A percentile compares a stretch with the other conserved stretches of the same genome.
phyloP scores from a whole-genome alignment of 805 yeast genomes.

The Kuraishia piskuri region DNA sequence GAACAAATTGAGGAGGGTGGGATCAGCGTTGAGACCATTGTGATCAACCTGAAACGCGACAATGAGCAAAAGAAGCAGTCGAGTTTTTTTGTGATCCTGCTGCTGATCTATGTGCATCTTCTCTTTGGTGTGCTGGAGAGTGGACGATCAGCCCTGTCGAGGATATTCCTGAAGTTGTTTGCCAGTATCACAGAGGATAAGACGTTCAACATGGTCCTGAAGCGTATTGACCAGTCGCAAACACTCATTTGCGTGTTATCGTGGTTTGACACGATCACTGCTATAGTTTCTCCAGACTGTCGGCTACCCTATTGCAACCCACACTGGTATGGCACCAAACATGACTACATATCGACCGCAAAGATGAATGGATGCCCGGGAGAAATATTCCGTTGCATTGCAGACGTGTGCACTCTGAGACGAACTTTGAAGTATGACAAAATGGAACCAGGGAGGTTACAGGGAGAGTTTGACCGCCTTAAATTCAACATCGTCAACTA shows the following conservation, averaged over 20 bases:
- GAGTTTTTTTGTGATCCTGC: conserved; percentile 37
- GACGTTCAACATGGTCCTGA: conserved; percentile 30
- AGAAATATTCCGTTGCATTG: conserved; percentile 39
- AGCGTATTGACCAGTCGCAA: conserved; percentile 39
- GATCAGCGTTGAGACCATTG: conserved; percentile 24
- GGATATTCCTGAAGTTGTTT: conserved; percentile 40
- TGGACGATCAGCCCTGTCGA: conserved; percentile 42
- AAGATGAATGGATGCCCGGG: conserved; percentile 56
- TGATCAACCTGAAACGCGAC: conserved; percentile 28
- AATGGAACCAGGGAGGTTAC: background rate
- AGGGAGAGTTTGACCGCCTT: conserved; percentile 21
- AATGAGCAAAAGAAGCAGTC: conserved; percentile 26
- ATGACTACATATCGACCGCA: conserved; percentile 36
- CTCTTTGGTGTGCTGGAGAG: conserved; percentile 45
- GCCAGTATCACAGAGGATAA: conserved; percentile 39
- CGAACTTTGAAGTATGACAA: conserved; percentile 14
- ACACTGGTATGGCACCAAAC: conserved; percentile 41
- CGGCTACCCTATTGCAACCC: conserved; percentile 44
- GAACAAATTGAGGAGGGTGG: conserved; percentile 4
- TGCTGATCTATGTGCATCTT: conserved; percentile 45
- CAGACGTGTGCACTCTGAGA: conserved; percentile 32
- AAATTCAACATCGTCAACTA: conserved; percentile 30
- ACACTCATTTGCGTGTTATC: conserved; percentile 41
- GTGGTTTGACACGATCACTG: conserved; percentile 53
- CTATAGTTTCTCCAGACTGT: conserved; percentile 49